Evolutionary conservation across 1,284 basidiomycete genomes (phyloP), one percentile per base, ranked within the genome.

Genomic region (Ganoderma sp.): DNA sequence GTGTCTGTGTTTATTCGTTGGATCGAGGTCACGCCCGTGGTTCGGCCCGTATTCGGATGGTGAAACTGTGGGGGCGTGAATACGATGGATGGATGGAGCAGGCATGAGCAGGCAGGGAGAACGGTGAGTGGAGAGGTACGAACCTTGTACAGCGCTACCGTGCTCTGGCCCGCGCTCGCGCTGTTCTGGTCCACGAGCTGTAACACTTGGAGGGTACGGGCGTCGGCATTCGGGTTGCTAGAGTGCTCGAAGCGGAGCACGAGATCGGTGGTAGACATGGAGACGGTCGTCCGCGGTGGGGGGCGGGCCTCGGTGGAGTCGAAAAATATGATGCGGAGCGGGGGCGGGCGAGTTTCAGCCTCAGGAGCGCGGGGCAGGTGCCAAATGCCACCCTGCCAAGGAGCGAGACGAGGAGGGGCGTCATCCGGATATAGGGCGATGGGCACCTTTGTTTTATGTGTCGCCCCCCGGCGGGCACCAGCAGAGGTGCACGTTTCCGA

Each of bases 71-170:
- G 15, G 28, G 39, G 28, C 17, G 25, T 0, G 37, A 28, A 22
- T 32, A 28, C 22, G 9, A 22, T 32, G 25, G 56, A 52, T 34
- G 54, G 14, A 34, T 34, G 32, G 28, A 39, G 39, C 63, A 2
- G 42, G 32, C 37, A 28, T 39, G 28, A 39, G 39, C 63, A 2
- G 42, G 32, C 37, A 28, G 37, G 41, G 54, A 7, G 37, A 32
- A 28, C 37, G 52, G 58, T n/a, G 42, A 14, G 43, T 7, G 25
- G 25, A 28, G 25, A 50, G 4, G 19, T 2, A 63, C 64, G 65
- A 71, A 82, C 87, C 78, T 82, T 85, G 79, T 88, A 88, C 22
- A 86, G 70, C 65, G 85, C 84, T 37, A 82, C 65, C 41, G 79
- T 75, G n/a, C 75, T 74, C 37, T 69, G 66, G 0, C 48, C 48